Conservation (phyloP, 441 rosid genomes). For the Adansonia madagascariensis region DNA sequence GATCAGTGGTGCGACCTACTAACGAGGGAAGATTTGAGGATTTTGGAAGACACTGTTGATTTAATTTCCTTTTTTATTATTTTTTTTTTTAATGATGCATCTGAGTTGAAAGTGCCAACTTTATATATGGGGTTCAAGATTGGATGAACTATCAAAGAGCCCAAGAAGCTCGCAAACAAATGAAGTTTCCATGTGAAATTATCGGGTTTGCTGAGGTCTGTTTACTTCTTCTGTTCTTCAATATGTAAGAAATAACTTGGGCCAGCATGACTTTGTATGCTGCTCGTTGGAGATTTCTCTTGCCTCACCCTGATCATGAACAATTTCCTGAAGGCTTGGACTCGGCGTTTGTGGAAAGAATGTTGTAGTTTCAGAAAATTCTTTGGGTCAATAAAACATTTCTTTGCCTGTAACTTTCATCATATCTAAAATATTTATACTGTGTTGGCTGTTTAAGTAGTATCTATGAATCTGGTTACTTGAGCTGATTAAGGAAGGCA, state of each 20-base stretch:
- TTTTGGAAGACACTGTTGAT: constrained; percentile 4
- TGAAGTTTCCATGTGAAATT: constrained; percentile 95
- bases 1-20: not conserved
- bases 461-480: not conserved
- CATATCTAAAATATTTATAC: not conserved
- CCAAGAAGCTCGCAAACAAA: constrained; percentile 73
- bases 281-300: constrained; percentile 72
- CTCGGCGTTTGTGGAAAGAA: constrained; percentile 48
- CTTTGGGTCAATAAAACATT: constrained; percentile 23
- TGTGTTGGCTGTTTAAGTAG: not conserved
- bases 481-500: not conserved
- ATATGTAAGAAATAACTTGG: not conserved
- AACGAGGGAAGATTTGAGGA: not conserved
- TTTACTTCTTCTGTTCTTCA: constrained; percentile 21
- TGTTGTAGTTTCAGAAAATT: constrained; percentile 14
- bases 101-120: constrained; percentile 97
- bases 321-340: constrained; percentile 66
- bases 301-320: constrained; percentile 52
- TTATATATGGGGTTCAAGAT: constrained; percentile 83
- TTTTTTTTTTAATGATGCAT: constrained; percentile 55
- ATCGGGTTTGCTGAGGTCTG: constrained; percentile 90
- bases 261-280: not conserved
- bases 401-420: constrained; percentile 23
- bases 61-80: no score
- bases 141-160: constrained; percentile 98